Base-by-base conservation (phyloP, 371 early-diverging fungal species). In the Apophysomyces sp. region DNA sequence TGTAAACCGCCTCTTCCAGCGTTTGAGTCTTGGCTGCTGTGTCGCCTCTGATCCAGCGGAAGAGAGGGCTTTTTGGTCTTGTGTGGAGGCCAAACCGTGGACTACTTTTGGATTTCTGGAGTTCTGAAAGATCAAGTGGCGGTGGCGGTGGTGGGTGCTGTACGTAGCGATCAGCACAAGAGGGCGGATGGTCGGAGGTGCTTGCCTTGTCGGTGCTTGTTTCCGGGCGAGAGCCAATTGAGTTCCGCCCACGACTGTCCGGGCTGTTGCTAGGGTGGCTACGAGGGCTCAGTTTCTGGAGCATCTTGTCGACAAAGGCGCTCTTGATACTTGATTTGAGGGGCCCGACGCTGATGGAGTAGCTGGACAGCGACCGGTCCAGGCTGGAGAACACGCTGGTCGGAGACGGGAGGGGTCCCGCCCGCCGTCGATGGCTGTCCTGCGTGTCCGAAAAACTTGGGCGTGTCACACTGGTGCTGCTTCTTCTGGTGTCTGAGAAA, bases 231-330 rank as follows among this genome's bases (percentile, higher is more conserved):
- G 21, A 44, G 3, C 49, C 49, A 21, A 44, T 44, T n/a, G 49
- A 44, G 21, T 21, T 44, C 16, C 49, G 49, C 13, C 11, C 24
- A 21, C n/a, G 27, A 4, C 24, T n/a, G 18, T 44, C 6, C 49
- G 18, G 21, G 7, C 2, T 21, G 8, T 9, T n/a, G 49, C 21
- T 9, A 16, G 31, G 57, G 1, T 52, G 51, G 30, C 21, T 58
- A 16, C 49, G 31, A 29, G 52, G 41, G 1, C 54, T 49, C 18
- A 64, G 30, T 28, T 59, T 64, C 11, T 54, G 29, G 13, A 64
- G 51, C 55, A 64, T 59, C 4, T 56, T 32, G 36, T 58, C 65
- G 8, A 64, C 49, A 5, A 64, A 27, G 16, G 59, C 59, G 49
- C 39, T 64, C 21, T 54, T 64, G 41, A 37, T 36, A 5, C 57